Base-by-base conservation (phyloP, 1,139 yeast species). In the Yamadazyma membranifaciens region DNA sequence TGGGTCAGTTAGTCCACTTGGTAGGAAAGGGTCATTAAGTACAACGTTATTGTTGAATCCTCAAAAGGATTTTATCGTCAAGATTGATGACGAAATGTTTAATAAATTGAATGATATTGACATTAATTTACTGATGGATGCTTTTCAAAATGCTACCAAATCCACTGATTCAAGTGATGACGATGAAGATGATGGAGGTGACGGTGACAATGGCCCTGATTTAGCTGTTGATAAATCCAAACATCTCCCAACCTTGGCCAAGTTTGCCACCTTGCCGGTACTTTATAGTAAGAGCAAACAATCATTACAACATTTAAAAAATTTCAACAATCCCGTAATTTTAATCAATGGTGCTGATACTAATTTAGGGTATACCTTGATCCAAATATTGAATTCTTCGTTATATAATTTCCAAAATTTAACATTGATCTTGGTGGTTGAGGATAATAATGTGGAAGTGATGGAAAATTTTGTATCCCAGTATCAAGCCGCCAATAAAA, bases 271-370 rank as follows among this genome's bases (percentile, higher is more conserved):
- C 0, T 65, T 69, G 37, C 69, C 73, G 0, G 58, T 65, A n/a
- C 54, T 63, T 17, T 72, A 63, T 44, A 66, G 70, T 44, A 58
- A 69, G 34, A 69, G 74, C 32, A 67, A 65, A 43, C 73, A 68
- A 44, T 63, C 66, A 3, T 60, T 70, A 30, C 48, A 56, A 20
- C 60, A 65, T 43, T 53, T 63, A 34, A 32, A 38, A 3, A 47
- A 57, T 22, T 29, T 39, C 1, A 41, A 52, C 20, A 44, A 48
- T 31, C 60, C 62, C 10, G 65, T 60, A 36, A 51, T 72, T 9
- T 54, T 72, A 35, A 67, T 72, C 39, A 70, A 72, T 49, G 78
- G 78, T 10, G 78, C 67, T 4, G 76, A 72, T 45, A 69, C 77
- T 6, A 56, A 59, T 38, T 49, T 70, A 27, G 75, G 74, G 0